phyloP scores from a whole-genome alignment of 306 rosid species.

The Begonia peltatifolia region DNA sequence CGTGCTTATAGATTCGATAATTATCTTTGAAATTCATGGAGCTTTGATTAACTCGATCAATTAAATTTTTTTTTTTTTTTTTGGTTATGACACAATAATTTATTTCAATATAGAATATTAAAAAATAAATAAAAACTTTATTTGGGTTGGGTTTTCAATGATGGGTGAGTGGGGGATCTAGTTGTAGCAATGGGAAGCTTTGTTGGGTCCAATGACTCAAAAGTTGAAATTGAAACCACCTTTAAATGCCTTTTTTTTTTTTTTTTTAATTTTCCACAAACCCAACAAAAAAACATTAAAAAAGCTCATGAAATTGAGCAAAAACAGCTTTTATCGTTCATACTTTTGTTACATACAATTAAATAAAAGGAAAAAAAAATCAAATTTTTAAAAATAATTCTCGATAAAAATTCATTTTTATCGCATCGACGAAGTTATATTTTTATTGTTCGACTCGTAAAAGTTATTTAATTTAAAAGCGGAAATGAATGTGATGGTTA shows the following conservation, averaged over 20 bases:
- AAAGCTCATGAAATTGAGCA: neutral
- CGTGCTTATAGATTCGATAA: no score
- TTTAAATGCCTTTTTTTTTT: neutral
- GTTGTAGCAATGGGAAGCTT: neutral
- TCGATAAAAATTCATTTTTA: no score
- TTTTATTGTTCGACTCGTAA: neutral
- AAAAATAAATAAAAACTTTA: no score
- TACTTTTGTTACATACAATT: no score
- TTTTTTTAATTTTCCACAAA: neutral
- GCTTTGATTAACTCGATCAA: no score
- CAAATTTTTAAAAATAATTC: no score
- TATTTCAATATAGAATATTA: no score
- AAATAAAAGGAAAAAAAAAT: neutral
- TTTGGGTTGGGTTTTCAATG: neutral
- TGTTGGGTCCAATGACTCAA: constrained; percentile 1
- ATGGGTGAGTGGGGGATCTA: constrained; percentile 2
- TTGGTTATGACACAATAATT: no score
- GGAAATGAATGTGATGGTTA: neutral
- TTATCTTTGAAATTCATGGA: no score
- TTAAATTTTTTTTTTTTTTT: no score
- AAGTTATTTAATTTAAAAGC: neutral
- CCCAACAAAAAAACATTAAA: no score
- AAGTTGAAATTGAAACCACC: neutral
- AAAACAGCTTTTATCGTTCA: neutral
- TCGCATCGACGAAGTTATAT: no score